phyloP scores from a whole-genome alignment of 1,139 yeast genomes.

The Lodderomyces beijingensis region DNA sequence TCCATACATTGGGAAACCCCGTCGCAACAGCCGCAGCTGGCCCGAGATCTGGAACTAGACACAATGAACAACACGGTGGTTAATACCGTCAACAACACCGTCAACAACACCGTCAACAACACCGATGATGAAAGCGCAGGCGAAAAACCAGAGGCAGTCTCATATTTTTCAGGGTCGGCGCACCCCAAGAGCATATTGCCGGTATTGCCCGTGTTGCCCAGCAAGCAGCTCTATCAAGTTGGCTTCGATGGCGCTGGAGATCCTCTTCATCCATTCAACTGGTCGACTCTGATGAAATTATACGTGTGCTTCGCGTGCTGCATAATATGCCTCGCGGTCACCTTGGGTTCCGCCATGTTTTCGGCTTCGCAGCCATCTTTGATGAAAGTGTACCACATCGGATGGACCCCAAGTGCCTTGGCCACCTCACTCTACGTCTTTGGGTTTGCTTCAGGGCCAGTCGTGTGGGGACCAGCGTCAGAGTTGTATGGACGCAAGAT shows the following conservation, averaged over 20 bases:
- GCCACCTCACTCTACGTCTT: constrained; percentile 39
- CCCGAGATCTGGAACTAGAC: too few species aligned
- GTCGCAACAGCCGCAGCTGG: too few species aligned
- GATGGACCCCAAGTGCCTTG: constrained; percentile 30
- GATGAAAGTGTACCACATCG: constrained; percentile 25
- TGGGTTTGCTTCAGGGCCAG: constrained; percentile 44
- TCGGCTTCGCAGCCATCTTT: constrained; percentile 24
- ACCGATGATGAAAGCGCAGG: too few species aligned
- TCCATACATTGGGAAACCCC: too few species aligned
- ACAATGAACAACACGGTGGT: too few species aligned
- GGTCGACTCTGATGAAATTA: constrained; percentile 31
- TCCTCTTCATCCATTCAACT: constrained; percentile 47
- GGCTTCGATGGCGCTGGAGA: constrained; percentile 48
- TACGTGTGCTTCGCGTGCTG: constrained; percentile 23
- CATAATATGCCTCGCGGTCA: constrained; percentile 48
- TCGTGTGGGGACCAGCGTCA: constrained; percentile 39
- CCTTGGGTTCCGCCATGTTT: constrained; percentile 44
- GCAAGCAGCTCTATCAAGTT: constrained; percentile 31
- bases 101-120: too few species aligned
- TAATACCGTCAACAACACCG: too few species aligned
- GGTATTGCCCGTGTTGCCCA: constrained; percentile 31
- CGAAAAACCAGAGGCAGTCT: too few species aligned
- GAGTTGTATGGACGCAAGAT: constrained; percentile 37
- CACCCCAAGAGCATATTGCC: too few species aligned
- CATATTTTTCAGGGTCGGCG: too few species aligned